Conservation (phyloP, 352 stramenopile species). For the Globisporangium nodosum region DNA sequence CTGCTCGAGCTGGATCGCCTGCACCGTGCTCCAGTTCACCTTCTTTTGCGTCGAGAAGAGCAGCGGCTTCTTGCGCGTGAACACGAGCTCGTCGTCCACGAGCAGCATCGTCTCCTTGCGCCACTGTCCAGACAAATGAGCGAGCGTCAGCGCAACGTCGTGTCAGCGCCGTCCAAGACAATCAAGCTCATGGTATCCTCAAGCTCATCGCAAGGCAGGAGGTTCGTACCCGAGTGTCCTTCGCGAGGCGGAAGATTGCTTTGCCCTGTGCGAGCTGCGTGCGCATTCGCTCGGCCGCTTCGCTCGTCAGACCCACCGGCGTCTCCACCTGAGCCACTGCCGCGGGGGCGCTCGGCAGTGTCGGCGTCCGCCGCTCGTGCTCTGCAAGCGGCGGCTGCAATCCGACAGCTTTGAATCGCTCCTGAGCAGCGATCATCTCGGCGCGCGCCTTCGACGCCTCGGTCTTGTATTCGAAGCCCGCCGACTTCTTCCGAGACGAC, state of each 20-base stretch:
- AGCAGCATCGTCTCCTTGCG: slow-evolving; percentile 28
- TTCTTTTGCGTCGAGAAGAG: slow-evolving; percentile 27
- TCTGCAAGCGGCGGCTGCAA: slow-evolving; percentile 1
- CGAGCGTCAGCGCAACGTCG: not conserved
- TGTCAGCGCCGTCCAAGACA: not conserved
- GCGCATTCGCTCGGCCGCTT: slow-evolving; percentile 5
- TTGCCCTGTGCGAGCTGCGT: slow-evolving; percentile 11
- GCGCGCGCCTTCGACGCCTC: slow-evolving; percentile 1
- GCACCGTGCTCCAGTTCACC: slow-evolving; percentile 22
- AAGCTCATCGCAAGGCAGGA: not conserved
- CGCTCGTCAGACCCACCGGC: not conserved
- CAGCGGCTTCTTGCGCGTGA: slow-evolving; percentile 27
- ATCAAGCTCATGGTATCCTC: not conserved
- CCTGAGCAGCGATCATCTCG: not conserved
- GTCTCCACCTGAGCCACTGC: slow-evolving; percentile 1
- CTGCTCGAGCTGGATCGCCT: slow-evolving; percentile 32
- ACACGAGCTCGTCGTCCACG: slow-evolving; percentile 21
- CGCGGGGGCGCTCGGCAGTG: not conserved
- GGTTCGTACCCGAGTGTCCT: slow-evolving; percentile 13
- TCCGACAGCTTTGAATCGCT: slow-evolving; percentile 6
- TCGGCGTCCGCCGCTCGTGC: not conserved
- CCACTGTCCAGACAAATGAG: slow-evolving; percentile 16
- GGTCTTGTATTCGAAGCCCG: slow-evolving; percentile 8
- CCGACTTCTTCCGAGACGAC: slow-evolving; percentile 12
- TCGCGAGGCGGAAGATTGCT: slow-evolving; percentile 13